Base-by-base conservation (phyloP, 225 moss, liverwort and hornwort genomes). In the Physcomitrium patens region DNA sequence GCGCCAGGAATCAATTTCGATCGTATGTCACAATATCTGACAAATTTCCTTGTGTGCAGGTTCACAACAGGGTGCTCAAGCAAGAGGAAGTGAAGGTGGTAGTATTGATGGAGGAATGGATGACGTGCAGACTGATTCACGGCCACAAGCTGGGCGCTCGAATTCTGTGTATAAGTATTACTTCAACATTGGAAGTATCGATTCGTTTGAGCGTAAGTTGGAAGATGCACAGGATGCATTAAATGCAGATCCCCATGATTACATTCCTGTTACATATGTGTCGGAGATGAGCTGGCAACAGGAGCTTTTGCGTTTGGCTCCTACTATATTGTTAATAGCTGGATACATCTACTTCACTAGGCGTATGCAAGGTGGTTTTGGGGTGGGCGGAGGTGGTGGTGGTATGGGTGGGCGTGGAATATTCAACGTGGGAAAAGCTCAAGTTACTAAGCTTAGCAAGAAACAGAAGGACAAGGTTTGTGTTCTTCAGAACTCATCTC, bases 201-300 rank as follows among this genome's bases (percentile, higher is more conserved):
- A 99, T 48, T 99, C 99, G 3, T 99, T 99, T 74, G 99, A 99
- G 83, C 91, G 99, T 11, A 99, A 99, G 83, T 73, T 99, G 76
- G 99, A 99, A 77, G 95, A 99, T 80, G 93, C 99, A 60, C 99
- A 99, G 77, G 95, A 95, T 77, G 86, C 86, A 18, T 77, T 99
- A 55, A 95, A 91, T 79, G 91, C 86, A 61, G 91, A 99, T 78
- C 87, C 93, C 46, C 99, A 80, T 72, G 93, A 99, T 69, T 95
- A 99, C 73, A 91, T 99, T 81, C 95, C 99, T 55, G 99, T 99
- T 19, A 99, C 99, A 50, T 99, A 95, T 49, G 93, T 99, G 20
- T 94, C 95, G 44, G 99, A 99, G 78, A 87, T 99, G 90, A 99
- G 99, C 79, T 99, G 99, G 99, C 99, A 99, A 82, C 95, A 99